Conservation (phyloP, 2,329 filamentous ascomycete genomes). For the Colletotrichum acutatum region DNA sequence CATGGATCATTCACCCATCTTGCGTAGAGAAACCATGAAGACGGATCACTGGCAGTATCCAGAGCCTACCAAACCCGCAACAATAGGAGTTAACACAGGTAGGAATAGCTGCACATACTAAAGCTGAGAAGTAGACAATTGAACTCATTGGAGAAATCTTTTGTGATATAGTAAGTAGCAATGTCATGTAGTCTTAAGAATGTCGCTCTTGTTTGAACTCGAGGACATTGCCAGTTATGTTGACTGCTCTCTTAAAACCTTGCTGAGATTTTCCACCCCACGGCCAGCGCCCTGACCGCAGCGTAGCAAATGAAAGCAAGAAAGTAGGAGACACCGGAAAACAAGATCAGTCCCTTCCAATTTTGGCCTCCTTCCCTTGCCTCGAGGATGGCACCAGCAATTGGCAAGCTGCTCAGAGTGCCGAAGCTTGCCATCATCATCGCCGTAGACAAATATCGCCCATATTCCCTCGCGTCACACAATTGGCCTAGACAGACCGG, state of each 20-base stretch:
- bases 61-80: too few species aligned
- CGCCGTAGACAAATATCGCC: conserved; percentile 79
- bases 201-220: background rate
- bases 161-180: too few species aligned
- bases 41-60: too few species aligned
- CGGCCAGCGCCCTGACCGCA: conserved; percentile 27
- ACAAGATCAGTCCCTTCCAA: conserved; percentile 31
- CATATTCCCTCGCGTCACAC: conserved; percentile 80
- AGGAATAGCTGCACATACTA: too few species aligned
- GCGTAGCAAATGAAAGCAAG: conserved; percentile 32
- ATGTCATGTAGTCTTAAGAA: background rate
- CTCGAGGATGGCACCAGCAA: conserved; percentile 50
- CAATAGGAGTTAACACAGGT: too few species aligned
- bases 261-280: conserved; percentile 25
- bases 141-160: too few species aligned
- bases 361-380: conserved; percentile 12
- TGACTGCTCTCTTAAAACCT: conserved; percentile 12
- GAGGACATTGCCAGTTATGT: background rate
- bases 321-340: conserved; percentile 31
- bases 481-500: conserved; percentile 86
- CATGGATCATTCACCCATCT: too few species aligned
- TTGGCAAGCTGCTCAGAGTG: conserved; percentile 59
- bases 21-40: too few species aligned
- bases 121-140: too few species aligned
- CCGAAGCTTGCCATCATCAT: conserved; percentile 84